Evolutionary conservation across 768 basidiomycete genomes (phyloP).

Genomic region (Auriscalpium vulgare): DNA sequence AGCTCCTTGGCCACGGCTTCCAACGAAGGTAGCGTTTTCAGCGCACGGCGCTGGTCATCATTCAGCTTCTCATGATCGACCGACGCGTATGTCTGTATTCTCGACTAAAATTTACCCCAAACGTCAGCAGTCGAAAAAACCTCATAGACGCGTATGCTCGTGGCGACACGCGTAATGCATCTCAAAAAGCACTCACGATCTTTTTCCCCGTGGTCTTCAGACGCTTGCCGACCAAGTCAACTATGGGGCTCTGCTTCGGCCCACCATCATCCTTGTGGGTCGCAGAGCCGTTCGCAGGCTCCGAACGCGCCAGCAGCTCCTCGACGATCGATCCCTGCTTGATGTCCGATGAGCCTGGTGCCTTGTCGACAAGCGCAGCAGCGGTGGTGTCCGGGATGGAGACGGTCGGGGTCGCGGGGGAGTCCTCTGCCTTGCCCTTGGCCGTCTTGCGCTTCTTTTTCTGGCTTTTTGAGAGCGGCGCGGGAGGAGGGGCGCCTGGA

Average conservation of each 20-base stretch:
- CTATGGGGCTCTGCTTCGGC: slow-evolving; percentile 57
- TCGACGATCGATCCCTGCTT: slow-evolving; percentile 8
- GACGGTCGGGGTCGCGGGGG: slow-evolving; percentile 13
- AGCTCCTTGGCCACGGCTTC: slow-evolving; percentile 79
- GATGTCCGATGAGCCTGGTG: slow-evolving; percentile 6
- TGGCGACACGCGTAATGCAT: too few species aligned
- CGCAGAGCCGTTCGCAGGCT: slow-evolving; percentile 6
- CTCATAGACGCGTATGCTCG: too few species aligned
- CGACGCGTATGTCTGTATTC: slow-evolving; percentile 64
- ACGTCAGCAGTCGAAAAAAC: slow-evolving; percentile 2
- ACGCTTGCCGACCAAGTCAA: slow-evolving; percentile 75
- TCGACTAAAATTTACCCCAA: slow-evolving; percentile 37
- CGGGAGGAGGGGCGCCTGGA: slow-evolving; percentile 69
- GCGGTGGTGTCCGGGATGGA: slow-evolving; percentile 15
- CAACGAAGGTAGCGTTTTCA: slow-evolving; percentile 66
- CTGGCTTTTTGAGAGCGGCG: slow-evolving; percentile 50
- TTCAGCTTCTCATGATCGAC: slow-evolving; percentile 69
- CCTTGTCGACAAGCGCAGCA: slow-evolving; percentile 6
- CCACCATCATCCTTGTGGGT: slow-evolving; percentile 15
- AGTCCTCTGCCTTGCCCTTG: slow-evolving; percentile 33
- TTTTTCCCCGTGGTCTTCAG: slow-evolving; percentile 75
- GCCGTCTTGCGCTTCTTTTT: slow-evolving; percentile 62
- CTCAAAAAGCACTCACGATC: slow-evolving; percentile 47
- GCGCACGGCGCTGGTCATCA: slow-evolving; percentile 73
- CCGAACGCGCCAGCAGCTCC: slow-evolving; percentile 5